These are phyloP conservation scores for Colletotrichum neosansevieriae DNA, from an alignment of 2,329 filamentous ascomycete species.

Conservation along the genomic window DNA sequence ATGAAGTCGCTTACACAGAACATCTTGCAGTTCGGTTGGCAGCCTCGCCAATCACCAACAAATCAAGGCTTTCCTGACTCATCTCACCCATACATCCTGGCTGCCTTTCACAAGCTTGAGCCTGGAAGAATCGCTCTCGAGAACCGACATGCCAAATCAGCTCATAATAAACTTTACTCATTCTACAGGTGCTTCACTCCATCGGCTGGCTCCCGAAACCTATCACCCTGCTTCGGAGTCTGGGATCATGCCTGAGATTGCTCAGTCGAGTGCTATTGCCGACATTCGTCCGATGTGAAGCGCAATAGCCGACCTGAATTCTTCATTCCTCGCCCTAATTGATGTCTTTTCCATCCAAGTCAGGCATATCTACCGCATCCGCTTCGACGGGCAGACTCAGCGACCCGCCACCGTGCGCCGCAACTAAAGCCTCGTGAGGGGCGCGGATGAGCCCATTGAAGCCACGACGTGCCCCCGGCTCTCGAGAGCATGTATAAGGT, in stretches of 20 bases:
- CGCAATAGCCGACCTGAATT: slow-evolving; percentile 2
- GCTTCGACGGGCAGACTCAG: background rate
- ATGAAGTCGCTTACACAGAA: background rate
- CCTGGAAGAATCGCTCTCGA: background rate
- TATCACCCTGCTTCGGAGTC: background rate
- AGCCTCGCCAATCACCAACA: background rate
- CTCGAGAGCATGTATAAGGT: background rate
- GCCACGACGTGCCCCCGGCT: background rate
- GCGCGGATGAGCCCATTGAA: background rate
- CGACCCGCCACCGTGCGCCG: slow-evolving; percentile 21
- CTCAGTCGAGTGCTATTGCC: slow-evolving; percentile 13
- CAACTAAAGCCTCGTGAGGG: background rate
- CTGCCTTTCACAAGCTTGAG: background rate
- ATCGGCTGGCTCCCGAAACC: background rate
- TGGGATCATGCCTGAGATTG: slow-evolving; percentile 1
- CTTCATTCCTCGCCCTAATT: background rate
- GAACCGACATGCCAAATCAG: background rate
- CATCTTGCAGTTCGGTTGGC: background rate
- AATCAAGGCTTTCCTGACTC: background rate
- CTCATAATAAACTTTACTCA: background rate
- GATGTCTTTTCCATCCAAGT: background rate
- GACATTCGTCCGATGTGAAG: background rate
- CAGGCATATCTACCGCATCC: background rate
- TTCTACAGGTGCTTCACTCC: background rate
- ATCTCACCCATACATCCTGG: background rate